Evolutionary conservation across 192 early-diverging fungal genomes (phyloP).

Genomic region (Cetraspora pellucida): DNA sequence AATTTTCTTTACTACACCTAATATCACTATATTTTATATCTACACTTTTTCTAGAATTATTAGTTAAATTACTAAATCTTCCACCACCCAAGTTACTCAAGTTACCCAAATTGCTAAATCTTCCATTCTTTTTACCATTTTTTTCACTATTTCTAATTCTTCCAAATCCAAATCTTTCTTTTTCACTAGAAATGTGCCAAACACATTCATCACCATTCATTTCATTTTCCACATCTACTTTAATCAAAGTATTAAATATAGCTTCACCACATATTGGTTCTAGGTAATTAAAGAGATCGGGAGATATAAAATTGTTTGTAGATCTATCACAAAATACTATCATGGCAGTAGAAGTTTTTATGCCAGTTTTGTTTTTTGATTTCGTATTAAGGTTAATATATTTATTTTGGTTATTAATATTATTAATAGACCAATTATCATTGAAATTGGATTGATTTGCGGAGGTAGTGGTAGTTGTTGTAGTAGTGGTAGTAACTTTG

Average conservation of each 20-base stretch:
- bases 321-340: slow-evolving; percentile 84
- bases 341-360: slow-evolving; percentile 76
- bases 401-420: background rate
- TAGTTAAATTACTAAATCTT: no score
- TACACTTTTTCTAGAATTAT: no score
- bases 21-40: no score
- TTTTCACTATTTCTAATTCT: no score
- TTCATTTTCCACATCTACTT: slow-evolving; percentile 43
- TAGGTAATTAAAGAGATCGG: slow-evolving; percentile 51
- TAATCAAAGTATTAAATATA: slow-evolving; percentile 63
- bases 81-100: no score
- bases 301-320: slow-evolving; percentile 67
- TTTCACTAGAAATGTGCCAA: slow-evolving; percentile 34
- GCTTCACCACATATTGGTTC: slow-evolving; percentile 63
- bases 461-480: background rate
- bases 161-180: no score
- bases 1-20: no score
- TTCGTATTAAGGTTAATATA: slow-evolving; percentile 33
- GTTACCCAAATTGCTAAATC: no score
- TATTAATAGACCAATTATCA: background rate
- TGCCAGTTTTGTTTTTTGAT: slow-evolving; percentile 27
- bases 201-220: slow-evolving; percentile 47
- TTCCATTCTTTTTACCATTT: no score
- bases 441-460: background rate
- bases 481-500: background rate